phyloP scores from a whole-genome alignment of 208 protist genomes.

The Trypanosoma rangeli region DNA sequence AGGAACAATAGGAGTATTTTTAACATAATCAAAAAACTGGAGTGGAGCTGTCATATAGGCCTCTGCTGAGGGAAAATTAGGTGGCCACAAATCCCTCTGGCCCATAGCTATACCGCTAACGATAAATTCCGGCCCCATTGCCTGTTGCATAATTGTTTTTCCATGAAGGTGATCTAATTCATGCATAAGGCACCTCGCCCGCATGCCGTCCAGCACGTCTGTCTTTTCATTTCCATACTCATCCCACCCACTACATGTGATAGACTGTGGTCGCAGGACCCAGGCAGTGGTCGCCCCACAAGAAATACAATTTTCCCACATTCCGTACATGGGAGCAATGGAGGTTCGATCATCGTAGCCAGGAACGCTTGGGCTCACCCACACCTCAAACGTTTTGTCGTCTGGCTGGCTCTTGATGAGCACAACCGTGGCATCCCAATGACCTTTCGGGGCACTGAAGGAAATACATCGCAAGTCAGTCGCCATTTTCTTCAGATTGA shows the following conservation, averaged over 20 bases:
- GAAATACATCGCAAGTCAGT: conserved; percentile 74
- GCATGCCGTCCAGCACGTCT: conserved; percentile 81
- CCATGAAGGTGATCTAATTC: conserved; percentile 87
- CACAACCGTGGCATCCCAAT: conserved; percentile 86
- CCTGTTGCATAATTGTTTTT: conserved; percentile 82
- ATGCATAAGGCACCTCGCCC: conserved; percentile 87
- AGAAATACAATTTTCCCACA: conserved; percentile 92
- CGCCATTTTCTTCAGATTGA: conserved; percentile 56
- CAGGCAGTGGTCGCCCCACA: conserved; percentile 72
- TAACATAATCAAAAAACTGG: conserved; percentile 88
- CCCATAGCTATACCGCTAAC: conserved; percentile 68
- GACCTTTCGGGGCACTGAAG: conserved; percentile 78
- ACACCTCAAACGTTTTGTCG: conserved; percentile 79
- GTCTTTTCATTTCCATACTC: conserved; percentile 72
- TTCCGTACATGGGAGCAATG: conserved; percentile 88
- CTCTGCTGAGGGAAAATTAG: conserved; percentile 86
- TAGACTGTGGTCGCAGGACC: conserved; percentile 80
- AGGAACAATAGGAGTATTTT: conserved; percentile 72
- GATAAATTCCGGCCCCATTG: conserved; percentile 78
- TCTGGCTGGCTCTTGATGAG: conserved; percentile 67
- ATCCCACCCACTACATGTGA: conserved; percentile 73
- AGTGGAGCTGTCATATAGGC: conserved; percentile 70
- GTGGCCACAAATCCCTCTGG: conserved; percentile 82
- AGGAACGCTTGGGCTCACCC: conserved; percentile 80
- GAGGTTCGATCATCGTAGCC: conserved; percentile 72